These are phyloP conservation scores for Penicillium ochrochloron DNA, from an alignment of 495 filamentous ascomycete species.

Conservation along the genomic window DNA sequence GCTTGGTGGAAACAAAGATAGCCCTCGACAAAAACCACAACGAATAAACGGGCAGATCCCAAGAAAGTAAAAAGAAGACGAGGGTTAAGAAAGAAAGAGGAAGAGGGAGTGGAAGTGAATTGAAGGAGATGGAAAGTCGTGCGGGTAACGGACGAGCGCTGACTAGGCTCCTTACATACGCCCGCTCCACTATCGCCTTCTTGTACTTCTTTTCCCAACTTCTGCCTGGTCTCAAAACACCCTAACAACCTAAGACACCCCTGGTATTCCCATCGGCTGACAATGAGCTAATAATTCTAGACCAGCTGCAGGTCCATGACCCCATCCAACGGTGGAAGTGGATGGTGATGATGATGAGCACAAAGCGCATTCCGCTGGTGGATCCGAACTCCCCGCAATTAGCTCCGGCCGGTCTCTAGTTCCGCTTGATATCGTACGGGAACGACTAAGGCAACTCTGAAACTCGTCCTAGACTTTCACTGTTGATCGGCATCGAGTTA, in stretches of 20 bases:
- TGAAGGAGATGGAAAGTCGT: slow-evolving; percentile 17
- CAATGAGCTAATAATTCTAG: slow-evolving; percentile 5
- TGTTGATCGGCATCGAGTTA: slow-evolving; percentile 10
- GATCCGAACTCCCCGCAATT: slow-evolving; percentile 19
- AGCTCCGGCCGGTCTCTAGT: slow-evolving; percentile 10
- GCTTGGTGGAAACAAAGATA: neutral
- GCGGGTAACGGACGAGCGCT: slow-evolving; percentile 6
- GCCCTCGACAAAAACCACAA: neutral
- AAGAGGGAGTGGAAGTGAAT: slow-evolving; percentile 3
- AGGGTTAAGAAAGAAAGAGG: slow-evolving; percentile 1
- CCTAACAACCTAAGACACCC: neutral
- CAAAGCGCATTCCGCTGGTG: slow-evolving; percentile 2
- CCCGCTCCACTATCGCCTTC: neutral
- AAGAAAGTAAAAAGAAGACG: neutral
- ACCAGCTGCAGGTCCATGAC: slow-evolving; percentile 13
- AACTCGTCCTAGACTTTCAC: neutral
- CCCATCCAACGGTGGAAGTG: neutral
- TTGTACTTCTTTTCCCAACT: neutral
- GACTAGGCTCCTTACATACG: slow-evolving; percentile 14
- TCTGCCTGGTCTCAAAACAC: neutral
- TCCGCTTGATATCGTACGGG: slow-evolving; percentile 7
- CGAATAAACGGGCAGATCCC: neutral
- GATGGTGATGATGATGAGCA: neutral
- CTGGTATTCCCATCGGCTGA: neutral
- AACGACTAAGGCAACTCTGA: slow-evolving; percentile 6